Conservation (phyloP, 2,329 filamentous ascomycete species). For the Chalara sp. region DNA sequence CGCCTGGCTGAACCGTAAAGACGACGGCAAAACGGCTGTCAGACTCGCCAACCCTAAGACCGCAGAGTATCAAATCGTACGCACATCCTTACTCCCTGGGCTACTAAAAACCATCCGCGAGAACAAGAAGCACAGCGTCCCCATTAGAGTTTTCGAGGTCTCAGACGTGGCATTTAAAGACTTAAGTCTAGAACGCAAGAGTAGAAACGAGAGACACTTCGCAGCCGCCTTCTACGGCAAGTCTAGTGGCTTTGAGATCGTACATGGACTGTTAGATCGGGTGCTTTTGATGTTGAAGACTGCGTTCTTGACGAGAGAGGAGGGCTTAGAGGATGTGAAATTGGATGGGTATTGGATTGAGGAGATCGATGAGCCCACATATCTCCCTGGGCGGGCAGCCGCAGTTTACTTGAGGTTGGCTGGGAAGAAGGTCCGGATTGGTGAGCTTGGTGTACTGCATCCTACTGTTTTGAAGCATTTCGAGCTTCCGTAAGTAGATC, state of each 20-base stretch:
- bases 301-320: slow-evolving; percentile 70
- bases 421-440: slow-evolving; percentile 71
- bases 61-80: slow-evolving; percentile 85
- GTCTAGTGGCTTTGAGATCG: slow-evolving; percentile 87
- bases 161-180: slow-evolving; percentile 93
- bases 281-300: slow-evolving; percentile 87
- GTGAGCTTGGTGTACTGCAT: slow-evolving; percentile 90
- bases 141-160: slow-evolving; percentile 89
- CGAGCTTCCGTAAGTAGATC: slow-evolving; percentile 62
- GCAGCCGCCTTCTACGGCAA: slow-evolving; percentile 95
- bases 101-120: slow-evolving; percentile 90
- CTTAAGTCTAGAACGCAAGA: slow-evolving; percentile 70
- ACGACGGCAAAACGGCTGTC: slow-evolving; percentile 77
- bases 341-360: slow-evolving; percentile 86
- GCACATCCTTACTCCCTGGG: slow-evolving; percentile 78
- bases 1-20: slow-evolving; percentile 82
- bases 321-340: slow-evolving; percentile 49
- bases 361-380: slow-evolving; percentile 84
- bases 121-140: slow-evolving; percentile 82
- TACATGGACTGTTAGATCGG: slow-evolving; percentile 89
- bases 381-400: slow-evolving; percentile 85
- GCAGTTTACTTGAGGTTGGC: slow-evolving; percentile 71
- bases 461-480: slow-evolving; percentile 90
- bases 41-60: slow-evolving; percentile 90
- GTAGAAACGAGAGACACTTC: slow-evolving; percentile 89